Evolutionary conservation across 1,139 yeast species (phyloP), one percentile per base, ranked within the genome.

Genomic region (Kazachstania sp.): DNA sequence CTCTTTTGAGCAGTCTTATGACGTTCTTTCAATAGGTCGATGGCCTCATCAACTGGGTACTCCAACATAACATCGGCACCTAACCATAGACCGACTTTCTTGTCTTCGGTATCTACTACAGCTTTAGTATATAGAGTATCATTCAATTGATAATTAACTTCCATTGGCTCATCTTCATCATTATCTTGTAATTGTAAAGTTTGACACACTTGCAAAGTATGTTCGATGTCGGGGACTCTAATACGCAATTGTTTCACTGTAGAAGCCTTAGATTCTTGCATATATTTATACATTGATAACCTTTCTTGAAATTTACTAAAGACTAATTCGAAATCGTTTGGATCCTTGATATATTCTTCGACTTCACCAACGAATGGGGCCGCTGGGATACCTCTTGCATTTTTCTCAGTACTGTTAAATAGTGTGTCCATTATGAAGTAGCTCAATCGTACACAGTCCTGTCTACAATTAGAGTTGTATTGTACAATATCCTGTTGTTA

Each of bases 41-140:
- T 75, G 1, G 98, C 98, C 64, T 92, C 98, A 41, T 78, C 84
- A 35, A 87, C 72, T 4, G 96, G 90, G 64, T 92, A 92, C 64
- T 92, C 98, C 59, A 94, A 73, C 98, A 92, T 92, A 18, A 92
- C 94, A 59, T 90, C 95, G 1, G 99, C 97, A 11, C 99, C 99
- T 19, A 92, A 74, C 98, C 98, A 92, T 47, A 92, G 73, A 54
- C 79, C 80, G 1, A 92, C 98, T 30, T 38, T 30, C 12, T n/a
- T 18, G 1, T 74, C 66, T n/a, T 79, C 73, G 36, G 37, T 37
- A n/a, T 44, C 38, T n/a, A 92, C 74, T 35, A 74, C 74, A 2
- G 98, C 98, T 51, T 80, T 79, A 15, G 97, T 84, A 63, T 81
- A 92, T 45, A 92, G 73, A 0, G 98, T 92, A 59, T 92, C 97